phyloP scores from a whole-genome alignment of 805 yeast genomes.

The Schizosaccharomyces octosporus region DNA sequence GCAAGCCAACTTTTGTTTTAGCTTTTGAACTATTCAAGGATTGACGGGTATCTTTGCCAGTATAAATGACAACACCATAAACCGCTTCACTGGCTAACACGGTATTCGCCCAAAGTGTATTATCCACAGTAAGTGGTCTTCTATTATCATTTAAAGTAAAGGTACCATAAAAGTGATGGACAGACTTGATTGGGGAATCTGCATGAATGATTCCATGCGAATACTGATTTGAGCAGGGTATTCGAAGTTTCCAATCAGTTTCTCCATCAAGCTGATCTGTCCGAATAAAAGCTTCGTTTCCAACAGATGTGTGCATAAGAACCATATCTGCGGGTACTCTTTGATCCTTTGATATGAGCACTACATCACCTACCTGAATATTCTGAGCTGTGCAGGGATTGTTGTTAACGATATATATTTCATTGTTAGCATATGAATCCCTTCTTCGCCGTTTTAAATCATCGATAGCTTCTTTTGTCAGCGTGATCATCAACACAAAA shows the following conservation, averaged over 20 bases:
- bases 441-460: constrained; percentile 76
- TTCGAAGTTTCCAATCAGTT: constrained; percentile 90
- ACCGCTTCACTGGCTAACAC: constrained; percentile 87
- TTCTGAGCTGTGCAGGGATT: constrained; percentile 22
- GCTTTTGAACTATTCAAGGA: constrained; percentile 75
- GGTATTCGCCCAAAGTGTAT: constrained; percentile 94
- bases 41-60: constrained; percentile 85
- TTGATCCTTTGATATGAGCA: constrained; percentile 50
- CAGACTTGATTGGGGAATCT: constrained; percentile 62
- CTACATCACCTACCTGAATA: constrained; percentile 67
- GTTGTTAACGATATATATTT: constrained; percentile 43
- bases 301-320: constrained; percentile 50
- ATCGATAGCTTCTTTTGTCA: constrained; percentile 87
- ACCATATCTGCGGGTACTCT: constrained; percentile 89
- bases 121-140: constrained; percentile 55
- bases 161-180: constrained; percentile 60
- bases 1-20: constrained; percentile 67
- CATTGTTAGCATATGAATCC: constrained; percentile 71
- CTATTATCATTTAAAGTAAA: constrained; percentile 33
- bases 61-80: constrained; percentile 65
- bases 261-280: constrained; percentile 98
- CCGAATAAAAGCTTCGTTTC: constrained; percentile 77
- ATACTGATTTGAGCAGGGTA: constrained; percentile 51
- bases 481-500: constrained; percentile 75
- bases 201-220: constrained; percentile 32